Evolutionary conservation across 2,329 filamentous ascomycete species (phyloP).

Genomic region (Penicillium sp.): DNA sequence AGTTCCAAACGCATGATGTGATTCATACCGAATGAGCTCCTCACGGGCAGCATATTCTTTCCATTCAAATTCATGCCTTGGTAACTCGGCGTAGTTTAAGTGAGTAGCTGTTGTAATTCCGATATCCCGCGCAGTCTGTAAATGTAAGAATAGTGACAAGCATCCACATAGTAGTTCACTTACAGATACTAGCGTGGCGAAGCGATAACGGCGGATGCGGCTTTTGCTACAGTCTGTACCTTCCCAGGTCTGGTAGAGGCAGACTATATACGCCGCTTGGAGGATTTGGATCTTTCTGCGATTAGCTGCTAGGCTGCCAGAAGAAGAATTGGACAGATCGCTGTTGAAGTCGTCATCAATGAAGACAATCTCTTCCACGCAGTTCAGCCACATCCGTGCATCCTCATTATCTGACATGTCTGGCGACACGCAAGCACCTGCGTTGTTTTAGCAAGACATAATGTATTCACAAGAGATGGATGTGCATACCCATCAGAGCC

Average conservation of each 20-base stretch:
- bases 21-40: constrained; percentile 30
- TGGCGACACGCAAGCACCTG: constrained; percentile 28
- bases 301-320: constrained; percentile 5
- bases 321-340: constrained; percentile 17
- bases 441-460: neutral
- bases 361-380: constrained; percentile 39
- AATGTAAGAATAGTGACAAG: neutral
- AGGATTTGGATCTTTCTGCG: constrained; percentile 32
- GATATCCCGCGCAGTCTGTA: constrained; percentile 30
- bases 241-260: constrained; percentile 41
- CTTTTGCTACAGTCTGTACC: constrained; percentile 32
- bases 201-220: constrained; percentile 35
- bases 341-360: constrained; percentile 35
- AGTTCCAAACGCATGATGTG: neutral
- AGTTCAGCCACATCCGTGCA: constrained; percentile 36
- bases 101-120: constrained; percentile 27
- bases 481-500: constrained; percentile 29
- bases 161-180: neutral
- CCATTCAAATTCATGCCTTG: constrained; percentile 32
- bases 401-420: constrained; percentile 28
- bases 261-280: constrained; percentile 38
- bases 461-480: neutral
- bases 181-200: constrained; percentile 36
- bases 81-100: constrained; percentile 21
- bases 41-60: constrained; percentile 31